Conservation (phyloP, 768 basidiomycete genomes). For the Auriscalpium vulgare region DNA sequence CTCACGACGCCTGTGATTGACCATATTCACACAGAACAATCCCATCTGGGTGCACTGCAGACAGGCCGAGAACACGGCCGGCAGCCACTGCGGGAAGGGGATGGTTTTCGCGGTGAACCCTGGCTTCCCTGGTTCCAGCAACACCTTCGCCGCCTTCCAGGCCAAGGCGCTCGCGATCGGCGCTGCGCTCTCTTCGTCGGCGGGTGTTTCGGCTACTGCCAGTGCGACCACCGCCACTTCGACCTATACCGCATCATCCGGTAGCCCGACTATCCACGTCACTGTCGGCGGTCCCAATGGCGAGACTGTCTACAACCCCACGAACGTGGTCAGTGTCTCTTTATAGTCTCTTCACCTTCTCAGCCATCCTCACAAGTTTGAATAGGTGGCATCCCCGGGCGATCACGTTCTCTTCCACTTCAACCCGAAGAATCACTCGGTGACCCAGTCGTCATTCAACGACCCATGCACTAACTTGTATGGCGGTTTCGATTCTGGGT, state of each 20-base stretch:
- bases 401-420: conserved; percentile 21
- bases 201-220: conserved; percentile 13
- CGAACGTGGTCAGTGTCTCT: background rate
- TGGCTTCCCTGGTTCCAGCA: background rate
- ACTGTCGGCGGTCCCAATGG: conserved; percentile 3
- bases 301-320: background rate
- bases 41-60: conserved; percentile 22
- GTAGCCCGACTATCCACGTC: background rate
- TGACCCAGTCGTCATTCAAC: conserved; percentile 22
- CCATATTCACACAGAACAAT: background rate
- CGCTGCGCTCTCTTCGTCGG: conserved; percentile 15
- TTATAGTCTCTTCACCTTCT: too few relatives aligned
- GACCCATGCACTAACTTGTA: conserved; percentile 17
- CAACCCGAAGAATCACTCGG: conserved; percentile 23
- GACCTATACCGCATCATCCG: background rate
- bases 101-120: conserved; percentile 26
- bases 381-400: background rate
- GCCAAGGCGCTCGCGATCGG: conserved; percentile 1
- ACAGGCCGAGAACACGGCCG: conserved; percentile 10
- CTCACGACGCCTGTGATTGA: too few relatives aligned
- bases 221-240: conserved; percentile 16
- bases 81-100: conserved; percentile 16
- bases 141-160: conserved; percentile 5
- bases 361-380: background rate
- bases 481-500: conserved; percentile 22